These are phyloP conservation scores for Dicorynia guianensis DNA, from an alignment of 306 rosid species.

Conservation along the genomic window DNA sequence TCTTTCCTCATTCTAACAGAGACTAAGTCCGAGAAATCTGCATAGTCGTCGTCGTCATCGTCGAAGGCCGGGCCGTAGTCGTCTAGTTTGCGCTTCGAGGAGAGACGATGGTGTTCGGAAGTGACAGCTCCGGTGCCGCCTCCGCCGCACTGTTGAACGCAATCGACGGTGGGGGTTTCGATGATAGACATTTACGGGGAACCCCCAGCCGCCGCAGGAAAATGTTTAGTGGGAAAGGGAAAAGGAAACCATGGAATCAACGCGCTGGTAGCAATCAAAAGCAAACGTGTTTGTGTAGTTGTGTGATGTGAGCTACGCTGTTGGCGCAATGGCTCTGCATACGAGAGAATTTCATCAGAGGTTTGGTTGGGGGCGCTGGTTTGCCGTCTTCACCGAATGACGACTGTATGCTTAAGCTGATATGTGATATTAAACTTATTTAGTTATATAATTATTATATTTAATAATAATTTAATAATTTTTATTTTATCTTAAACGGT, in stretches of 20 bases:
- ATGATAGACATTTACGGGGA: slow-evolving; percentile 72
- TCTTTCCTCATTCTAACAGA: slow-evolving; percentile 75
- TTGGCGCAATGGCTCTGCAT: not conserved
- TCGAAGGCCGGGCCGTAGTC: slow-evolving; percentile 59
- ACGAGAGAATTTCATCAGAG: not conserved
- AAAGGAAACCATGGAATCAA: slow-evolving; percentile 33
- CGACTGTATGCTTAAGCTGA: slow-evolving; percentile 36
- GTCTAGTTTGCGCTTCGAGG: slow-evolving; percentile 79
- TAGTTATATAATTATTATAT: not conserved
- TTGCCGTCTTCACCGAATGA: slow-evolving; percentile 29
- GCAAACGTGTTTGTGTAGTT: not conserved
- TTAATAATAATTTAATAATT: not conserved
- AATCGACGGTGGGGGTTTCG: slow-evolving; percentile 62
- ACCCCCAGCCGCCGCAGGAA: slow-evolving; percentile 46
- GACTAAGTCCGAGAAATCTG: slow-evolving; percentile 55
- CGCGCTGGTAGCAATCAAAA: not conserved
- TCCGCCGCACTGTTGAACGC: slow-evolving; percentile 51
- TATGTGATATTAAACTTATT: not conserved
- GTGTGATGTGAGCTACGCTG: not conserved
- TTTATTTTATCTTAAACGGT: no score
- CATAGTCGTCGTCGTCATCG: slow-evolving; percentile 55
- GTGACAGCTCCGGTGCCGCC: not conserved
- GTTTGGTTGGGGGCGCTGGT: slow-evolving; percentile 3
- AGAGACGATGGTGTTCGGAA: slow-evolving; percentile 40
- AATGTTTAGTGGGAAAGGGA: slow-evolving; percentile 13